Evolutionary conservation across 1,139 yeast genomes (phyloP), one percentile per base, ranked within the genome.

Genomic region (Protomyces gravidus): DNA sequence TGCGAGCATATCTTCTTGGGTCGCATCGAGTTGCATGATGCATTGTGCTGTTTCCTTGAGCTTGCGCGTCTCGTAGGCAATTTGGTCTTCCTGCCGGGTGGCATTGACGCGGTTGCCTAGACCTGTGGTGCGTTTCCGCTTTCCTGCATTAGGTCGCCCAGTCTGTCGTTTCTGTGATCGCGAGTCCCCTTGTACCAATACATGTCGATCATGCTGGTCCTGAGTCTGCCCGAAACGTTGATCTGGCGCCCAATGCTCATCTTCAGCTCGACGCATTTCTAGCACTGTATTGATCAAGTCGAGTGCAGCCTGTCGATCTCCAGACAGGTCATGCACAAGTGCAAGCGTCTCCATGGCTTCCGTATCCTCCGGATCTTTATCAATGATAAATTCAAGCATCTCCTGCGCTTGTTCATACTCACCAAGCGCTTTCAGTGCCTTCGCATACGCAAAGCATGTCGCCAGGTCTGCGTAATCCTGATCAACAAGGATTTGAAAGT

Each of bases 281-380:
- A 56, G 61, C 50, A 63, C 88, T 62, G 82, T 84, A 23, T 76
- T 76, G 57, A 86, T 75, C 36, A 87, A 72, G 30, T 70, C 70
- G 49, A 81, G 79, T 2, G 95, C 89, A 27, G 78, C 79, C 1
- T 79, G 83, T 21, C 78, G 77, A 51, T 86, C 85, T 21, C 85
- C 87, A n/a, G 85, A 74, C 65, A 71, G 69, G 64, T 84, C 87
- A 62, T 83, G 80, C 1, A 89, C 82, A 71, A 92, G 97, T 0
- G 95, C 96, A 27, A 92, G 75, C 0, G 87, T 85, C 36, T 89
- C 76, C 67, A 86, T 82, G 11, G 84, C 80, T 64, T 89, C 96
- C 45, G 86, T 73, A 67, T 88, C 84, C 13, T 77, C 76, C 0
- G 87, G 86, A 6, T 84, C 86, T 32, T 53, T 70, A 21, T 76